A percentile compares a stretch with the other conserved stretches of the same genome.
These are phyloP conservation scores for Aegilops umbellulata DNA, from an alignment of 176 grass and related monocot species.

Conservation along the genomic window DNA sequence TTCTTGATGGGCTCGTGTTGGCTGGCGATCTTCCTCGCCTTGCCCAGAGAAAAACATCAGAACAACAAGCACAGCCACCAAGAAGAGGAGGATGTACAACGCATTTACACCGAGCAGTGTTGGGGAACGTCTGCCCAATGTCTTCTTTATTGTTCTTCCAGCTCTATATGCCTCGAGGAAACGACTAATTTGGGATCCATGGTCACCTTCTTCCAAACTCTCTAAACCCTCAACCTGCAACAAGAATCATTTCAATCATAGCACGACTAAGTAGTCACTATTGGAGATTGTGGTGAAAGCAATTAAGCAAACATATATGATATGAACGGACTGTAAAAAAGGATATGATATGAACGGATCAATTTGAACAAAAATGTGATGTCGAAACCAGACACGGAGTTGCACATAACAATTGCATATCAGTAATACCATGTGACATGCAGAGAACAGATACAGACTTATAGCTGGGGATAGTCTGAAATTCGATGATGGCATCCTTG, in stretches of 20 bases:
- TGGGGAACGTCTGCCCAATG: slow-evolving; percentile 34
- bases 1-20: slow-evolving; percentile 42
- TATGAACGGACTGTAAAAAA: not conserved
- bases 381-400: not conserved
- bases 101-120: slow-evolving; percentile 47
- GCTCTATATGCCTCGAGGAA: slow-evolving; percentile 77
- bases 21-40: slow-evolving; percentile 43
- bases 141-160: slow-evolving; percentile 67
- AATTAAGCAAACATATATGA: not conserved
- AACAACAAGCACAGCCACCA: slow-evolving; percentile 48
- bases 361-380: not conserved
- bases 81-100: slow-evolving; percentile 49
- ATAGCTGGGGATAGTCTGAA: not conserved
- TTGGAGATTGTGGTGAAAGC: not conserved
- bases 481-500: not conserved
- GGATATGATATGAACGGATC: not conserved
- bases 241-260: not conserved
- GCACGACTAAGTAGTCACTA: not conserved
- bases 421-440: not conserved
- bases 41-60: slow-evolving; percentile 53
- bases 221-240: slow-evolving; percentile 67
- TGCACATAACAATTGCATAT: slow-evolving; percentile 9
- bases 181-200: slow-evolving; percentile 67
- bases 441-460: not conserved
- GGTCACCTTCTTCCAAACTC: slow-evolving; percentile 59